phyloP scores from a whole-genome alignment of 495 filamentous ascomycete species.

The Sordaria brevicollis region DNA sequence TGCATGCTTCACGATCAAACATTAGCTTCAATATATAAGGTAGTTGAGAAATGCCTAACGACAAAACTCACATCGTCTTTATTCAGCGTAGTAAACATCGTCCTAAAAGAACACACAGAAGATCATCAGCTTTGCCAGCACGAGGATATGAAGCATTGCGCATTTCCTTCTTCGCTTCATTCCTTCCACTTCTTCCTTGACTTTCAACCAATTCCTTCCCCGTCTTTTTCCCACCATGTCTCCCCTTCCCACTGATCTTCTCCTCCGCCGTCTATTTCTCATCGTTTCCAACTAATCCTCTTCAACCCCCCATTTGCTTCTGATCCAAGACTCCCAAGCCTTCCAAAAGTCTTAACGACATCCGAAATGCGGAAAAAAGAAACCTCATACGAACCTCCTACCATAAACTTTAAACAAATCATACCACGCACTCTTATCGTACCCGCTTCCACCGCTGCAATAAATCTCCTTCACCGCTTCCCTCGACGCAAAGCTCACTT shows the following conservation, averaged over 20 bases:
- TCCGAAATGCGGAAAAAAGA: too few relatives aligned
- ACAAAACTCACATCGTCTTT: slow-evolving; percentile 39
- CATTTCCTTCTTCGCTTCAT: too few relatives aligned
- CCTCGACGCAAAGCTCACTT: slow-evolving; percentile 49
- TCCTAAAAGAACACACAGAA: slow-evolving; percentile 21
- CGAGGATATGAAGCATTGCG: too few relatives aligned
- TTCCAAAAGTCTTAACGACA: too few relatives aligned
- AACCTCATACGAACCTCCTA: slow-evolving; percentile 28
- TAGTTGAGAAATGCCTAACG: background rate
- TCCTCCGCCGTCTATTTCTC: too few relatives aligned
- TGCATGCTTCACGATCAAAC: slow-evolving; percentile 32
- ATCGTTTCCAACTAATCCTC: too few relatives aligned
- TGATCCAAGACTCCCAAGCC: too few relatives aligned
- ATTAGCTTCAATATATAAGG: background rate
- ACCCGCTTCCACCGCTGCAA: slow-evolving; percentile 52
- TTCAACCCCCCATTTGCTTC: too few relatives aligned
- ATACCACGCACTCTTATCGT: slow-evolving; percentile 60
- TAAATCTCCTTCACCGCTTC: slow-evolving; percentile 58
- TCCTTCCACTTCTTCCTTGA: too few relatives aligned
- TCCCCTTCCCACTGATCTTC: too few relatives aligned
- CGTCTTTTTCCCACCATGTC: too few relatives aligned
- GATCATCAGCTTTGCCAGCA: background rate
- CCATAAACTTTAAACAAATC: slow-evolving; percentile 50
- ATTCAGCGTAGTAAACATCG: slow-evolving; percentile 51
- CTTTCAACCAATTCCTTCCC: too few relatives aligned